phyloP scores from a whole-genome alignment of 768 basidiomycete species.

The Lactarius sanguifluus region DNA sequence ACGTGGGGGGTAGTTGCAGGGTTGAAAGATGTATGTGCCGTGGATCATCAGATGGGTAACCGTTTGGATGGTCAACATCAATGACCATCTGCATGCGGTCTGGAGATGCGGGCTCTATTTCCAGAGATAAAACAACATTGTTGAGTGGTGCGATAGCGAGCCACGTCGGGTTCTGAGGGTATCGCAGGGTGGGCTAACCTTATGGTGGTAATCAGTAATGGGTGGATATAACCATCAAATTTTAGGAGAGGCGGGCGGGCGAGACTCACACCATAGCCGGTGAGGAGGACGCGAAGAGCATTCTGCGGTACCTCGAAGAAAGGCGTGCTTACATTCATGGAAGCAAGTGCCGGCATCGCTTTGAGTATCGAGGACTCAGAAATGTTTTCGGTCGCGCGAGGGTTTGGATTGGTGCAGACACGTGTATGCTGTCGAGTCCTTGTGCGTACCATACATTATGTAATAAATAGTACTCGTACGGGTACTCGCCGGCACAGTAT shows the following conservation, averaged over 20 bases:
- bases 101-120: slow-evolving; percentile 29
- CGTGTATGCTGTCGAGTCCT: no score
- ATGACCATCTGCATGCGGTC: slow-evolving; percentile 28
- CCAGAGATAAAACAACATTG: slow-evolving; percentile 45
- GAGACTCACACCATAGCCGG: slow-evolving; percentile 53
- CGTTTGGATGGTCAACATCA: slow-evolving; percentile 26
- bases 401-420: background rate
- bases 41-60: slow-evolving; percentile 19
- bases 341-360: slow-evolving; percentile 16
- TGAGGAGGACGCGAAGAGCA: slow-evolving; percentile 45
- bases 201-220: slow-evolving; percentile 25
- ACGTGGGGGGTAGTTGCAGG: slow-evolving; percentile 58
- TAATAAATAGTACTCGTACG: background rate
- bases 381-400: background rate
- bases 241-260: background rate
- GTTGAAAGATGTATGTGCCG: slow-evolving; percentile 59
- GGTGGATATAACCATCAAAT: background rate
- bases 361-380: background rate
- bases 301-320: slow-evolving; percentile 28
- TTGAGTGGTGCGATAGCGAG: slow-evolving; percentile 64
- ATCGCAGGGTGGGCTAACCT: slow-evolving; percentile 32
- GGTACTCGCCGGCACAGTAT: no score
- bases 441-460: background rate
- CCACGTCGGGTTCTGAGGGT: slow-evolving; percentile 64
- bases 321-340: slow-evolving; percentile 10